A percentile compares a stretch with the other conserved stretches of the same genome.
These are phyloP conservation scores for Neonectria ditissima DNA, from an alignment of 2,329 filamentous ascomycete genomes.

Conservation along the genomic window DNA sequence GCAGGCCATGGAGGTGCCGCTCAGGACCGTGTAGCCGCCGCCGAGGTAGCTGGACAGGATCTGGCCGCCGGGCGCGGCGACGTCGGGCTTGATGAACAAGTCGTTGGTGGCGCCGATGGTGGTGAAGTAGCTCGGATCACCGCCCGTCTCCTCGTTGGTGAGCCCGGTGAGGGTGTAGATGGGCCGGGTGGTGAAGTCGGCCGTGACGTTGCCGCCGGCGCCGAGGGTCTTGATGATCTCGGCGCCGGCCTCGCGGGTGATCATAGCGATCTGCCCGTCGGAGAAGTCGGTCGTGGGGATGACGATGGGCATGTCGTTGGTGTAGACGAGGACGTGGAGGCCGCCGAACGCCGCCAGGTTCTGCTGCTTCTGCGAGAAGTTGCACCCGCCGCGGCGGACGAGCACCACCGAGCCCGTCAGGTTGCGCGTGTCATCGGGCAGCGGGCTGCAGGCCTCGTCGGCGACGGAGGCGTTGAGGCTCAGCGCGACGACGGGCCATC, in stretches of 20 bases:
- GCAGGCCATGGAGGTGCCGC: constrained; percentile 62
- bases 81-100: constrained; percentile 56
- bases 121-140: constrained; percentile 53
- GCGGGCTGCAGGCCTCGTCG: not conserved
- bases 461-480: not conserved
- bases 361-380: constrained; percentile 42
- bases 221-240: constrained; percentile 44
- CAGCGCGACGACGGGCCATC: constrained; percentile 47
- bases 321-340: constrained; percentile 48
- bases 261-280: constrained; percentile 33
- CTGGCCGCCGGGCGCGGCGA: constrained; percentile 57
- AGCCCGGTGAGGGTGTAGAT: constrained; percentile 40
- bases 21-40: constrained; percentile 50
- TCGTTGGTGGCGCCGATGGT: constrained; percentile 59
- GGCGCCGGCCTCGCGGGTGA: constrained; percentile 32
- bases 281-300: constrained; percentile 27
- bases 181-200: constrained; percentile 42
- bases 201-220: constrained; percentile 45
- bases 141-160: constrained; percentile 45
- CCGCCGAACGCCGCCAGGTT: constrained; percentile 45
- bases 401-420: constrained; percentile 41
- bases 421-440: not conserved
- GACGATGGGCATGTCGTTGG: constrained; percentile 34
- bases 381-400: constrained; percentile 48
- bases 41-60: constrained; percentile 56